phyloP scores from a whole-genome alignment of 1,139 yeast species.

The Yamadazyma atlantica region DNA sequence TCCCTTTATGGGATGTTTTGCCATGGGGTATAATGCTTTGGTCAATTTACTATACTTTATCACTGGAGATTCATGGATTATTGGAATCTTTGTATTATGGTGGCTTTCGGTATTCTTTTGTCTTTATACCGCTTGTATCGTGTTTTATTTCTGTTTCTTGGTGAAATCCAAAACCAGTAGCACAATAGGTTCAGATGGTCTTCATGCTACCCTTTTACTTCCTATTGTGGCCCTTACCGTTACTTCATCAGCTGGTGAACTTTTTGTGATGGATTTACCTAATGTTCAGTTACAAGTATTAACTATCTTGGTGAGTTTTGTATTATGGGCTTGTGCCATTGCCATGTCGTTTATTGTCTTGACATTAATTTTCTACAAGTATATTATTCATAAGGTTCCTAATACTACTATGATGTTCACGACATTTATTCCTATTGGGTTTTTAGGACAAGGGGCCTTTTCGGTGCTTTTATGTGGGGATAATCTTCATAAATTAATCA shows the following conservation, averaged over 20 bases:
- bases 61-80: constrained; percentile 34
- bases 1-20: constrained; percentile 70
- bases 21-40: constrained; percentile 75
- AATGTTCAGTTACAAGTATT: constrained; percentile 40
- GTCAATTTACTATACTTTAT: constrained; percentile 51
- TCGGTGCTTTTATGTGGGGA: constrained; percentile 61
- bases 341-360: constrained; percentile 57
- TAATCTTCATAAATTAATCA: constrained; percentile 24
- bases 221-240: constrained; percentile 81
- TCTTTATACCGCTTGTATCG: constrained; percentile 56
- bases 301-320: constrained; percentile 52
- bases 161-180: constrained; percentile 24
- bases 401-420: constrained; percentile 30
- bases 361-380: constrained; percentile 57
- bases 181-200: constrained; percentile 23
- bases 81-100: constrained; percentile 61
- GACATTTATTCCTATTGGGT: constrained; percentile 31
- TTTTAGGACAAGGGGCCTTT: constrained; percentile 77
- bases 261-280: constrained; percentile 48
- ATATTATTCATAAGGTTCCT: constrained; percentile 63
- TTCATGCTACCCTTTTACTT: constrained; percentile 52
- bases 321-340: constrained; percentile 71
- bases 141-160: constrained; percentile 44
- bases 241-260: constrained; percentile 63
- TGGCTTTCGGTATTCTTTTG: constrained; percentile 60